Percentiles rank a stretch among this genome's conserved stretches.
These are phyloP conservation scores for Coniella lustricola DNA, from an alignment of 2,329 filamentous ascomycete genomes.

Conservation along the genomic window DNA sequence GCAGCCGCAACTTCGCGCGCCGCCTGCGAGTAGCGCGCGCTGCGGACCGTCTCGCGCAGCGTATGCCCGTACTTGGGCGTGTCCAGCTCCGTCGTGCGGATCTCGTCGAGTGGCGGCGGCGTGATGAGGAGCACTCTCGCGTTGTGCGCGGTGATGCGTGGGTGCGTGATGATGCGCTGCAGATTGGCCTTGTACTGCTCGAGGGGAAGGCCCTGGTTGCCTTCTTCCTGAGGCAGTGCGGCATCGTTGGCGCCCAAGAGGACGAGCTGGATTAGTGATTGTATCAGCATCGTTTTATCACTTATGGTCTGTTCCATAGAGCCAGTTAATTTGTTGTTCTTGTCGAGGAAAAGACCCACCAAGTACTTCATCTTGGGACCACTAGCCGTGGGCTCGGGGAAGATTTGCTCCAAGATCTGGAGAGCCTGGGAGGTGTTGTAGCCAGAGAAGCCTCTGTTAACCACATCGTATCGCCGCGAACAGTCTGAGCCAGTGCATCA, in stretches of 20 bases:
- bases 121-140: constrained; percentile 71
- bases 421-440: constrained; percentile 77
- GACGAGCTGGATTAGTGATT: constrained; percentile 47
- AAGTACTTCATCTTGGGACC: constrained; percentile 60
- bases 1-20: constrained; percentile 62
- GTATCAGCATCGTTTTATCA: too few relatives aligned
- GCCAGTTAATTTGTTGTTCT: too few relatives aligned
- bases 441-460: constrained; percentile 82
- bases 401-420: constrained; percentile 59
- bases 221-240: constrained; percentile 53
- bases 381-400: constrained; percentile 55
- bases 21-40: constrained; percentile 50
- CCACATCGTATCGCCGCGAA: constrained; percentile 70
- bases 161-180: constrained; percentile 63
- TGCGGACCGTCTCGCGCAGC: constrained; percentile 38
- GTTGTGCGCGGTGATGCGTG: constrained; percentile 59
- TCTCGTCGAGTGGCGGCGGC: constrained; percentile 77
- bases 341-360: constrained; percentile 46
- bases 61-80: constrained; percentile 19
- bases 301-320: too few relatives aligned
- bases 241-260: constrained; percentile 92
- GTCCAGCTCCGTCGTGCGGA: constrained; percentile 49
- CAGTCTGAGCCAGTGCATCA: constrained; percentile 46
- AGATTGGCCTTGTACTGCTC: constrained; percentile 69
- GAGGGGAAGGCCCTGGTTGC: constrained; percentile 71